These are phyloP conservation scores for Tricholoma flavovirens DNA, from an alignment of 768 basidiomycete species.

Conservation along the genomic window DNA sequence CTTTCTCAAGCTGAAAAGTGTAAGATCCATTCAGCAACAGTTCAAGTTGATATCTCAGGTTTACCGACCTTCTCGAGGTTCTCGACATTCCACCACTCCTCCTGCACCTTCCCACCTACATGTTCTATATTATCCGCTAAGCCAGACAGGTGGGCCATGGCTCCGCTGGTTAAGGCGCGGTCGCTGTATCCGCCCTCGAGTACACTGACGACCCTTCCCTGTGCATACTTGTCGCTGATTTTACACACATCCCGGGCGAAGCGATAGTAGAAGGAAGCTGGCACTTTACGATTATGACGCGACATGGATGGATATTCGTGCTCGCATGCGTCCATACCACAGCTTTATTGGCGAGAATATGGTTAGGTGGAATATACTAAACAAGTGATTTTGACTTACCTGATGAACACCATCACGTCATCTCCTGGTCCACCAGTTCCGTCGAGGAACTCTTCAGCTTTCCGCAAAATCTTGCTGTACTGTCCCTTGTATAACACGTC, in stretches of 20 bases:
- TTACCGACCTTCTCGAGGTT: slow-evolving; percentile 53
- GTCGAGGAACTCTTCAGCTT: slow-evolving; percentile 67
- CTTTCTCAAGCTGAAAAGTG: slow-evolving; percentile 53
- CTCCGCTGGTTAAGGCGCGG: slow-evolving; percentile 76
- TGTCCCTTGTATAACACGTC: slow-evolving; percentile 61
- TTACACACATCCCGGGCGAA: slow-evolving; percentile 68
- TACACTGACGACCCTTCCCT: slow-evolving; percentile 75
- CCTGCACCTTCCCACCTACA: slow-evolving; percentile 31
- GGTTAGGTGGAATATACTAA: neutral
- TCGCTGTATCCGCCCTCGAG: slow-evolving; percentile 97
- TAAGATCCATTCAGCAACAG: neutral
- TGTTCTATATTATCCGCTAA: slow-evolving; percentile 35
- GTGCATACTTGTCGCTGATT: slow-evolving; percentile 60
- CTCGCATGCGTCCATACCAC: slow-evolving; percentile 92
- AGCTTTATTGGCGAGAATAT: slow-evolving; percentile 38
- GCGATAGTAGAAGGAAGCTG: slow-evolving; percentile 76
- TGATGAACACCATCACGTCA: slow-evolving; percentile 81
- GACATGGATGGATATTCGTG: slow-evolving; percentile 92
- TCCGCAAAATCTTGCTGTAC: slow-evolving; percentile 54
- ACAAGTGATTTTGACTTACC: slow-evolving; percentile 37
- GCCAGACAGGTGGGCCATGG: slow-evolving; percentile 77
- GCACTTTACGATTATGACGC: slow-evolving; percentile 85
- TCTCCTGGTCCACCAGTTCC: slow-evolving; percentile 58
- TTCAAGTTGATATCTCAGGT: neutral
- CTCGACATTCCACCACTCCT: slow-evolving; percentile 59